Evolutionary conservation across 2,329 filamentous ascomycete genomes (phyloP).

Genomic region (Simplicillium sp.): DNA sequence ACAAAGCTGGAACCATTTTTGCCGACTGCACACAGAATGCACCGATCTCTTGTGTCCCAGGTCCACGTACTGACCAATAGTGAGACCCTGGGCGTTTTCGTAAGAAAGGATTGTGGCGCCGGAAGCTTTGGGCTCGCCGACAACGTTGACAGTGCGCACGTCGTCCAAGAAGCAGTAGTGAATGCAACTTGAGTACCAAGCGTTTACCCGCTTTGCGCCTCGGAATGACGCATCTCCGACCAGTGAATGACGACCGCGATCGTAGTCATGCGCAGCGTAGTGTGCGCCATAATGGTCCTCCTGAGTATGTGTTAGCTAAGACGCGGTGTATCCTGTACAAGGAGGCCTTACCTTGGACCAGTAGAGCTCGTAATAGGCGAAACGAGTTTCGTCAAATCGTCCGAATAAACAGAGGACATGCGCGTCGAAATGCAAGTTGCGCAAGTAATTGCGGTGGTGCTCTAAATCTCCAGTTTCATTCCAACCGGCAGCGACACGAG

Average conservation of each 20-base stretch:
- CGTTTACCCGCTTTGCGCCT: constrained; percentile 44
- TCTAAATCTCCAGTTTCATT: constrained; percentile 66
- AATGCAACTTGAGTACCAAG: constrained; percentile 48
- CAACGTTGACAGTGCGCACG: constrained; percentile 41
- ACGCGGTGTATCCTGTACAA: not conserved
- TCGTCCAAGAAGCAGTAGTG: constrained; percentile 53
- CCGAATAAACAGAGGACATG: constrained; percentile 60
- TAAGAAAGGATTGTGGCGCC: constrained; percentile 14
- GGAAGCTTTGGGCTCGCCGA: constrained; percentile 21
- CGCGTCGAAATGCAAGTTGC: constrained; percentile 55
- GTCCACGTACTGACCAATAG: constrained; percentile 24
- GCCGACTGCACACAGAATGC: constrained; percentile 21
- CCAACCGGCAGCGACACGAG: constrained; percentile 67
- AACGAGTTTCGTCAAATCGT: constrained; percentile 57
- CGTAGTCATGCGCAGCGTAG: constrained; percentile 44
- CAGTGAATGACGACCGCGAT: constrained; percentile 50
- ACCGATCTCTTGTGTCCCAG: constrained; percentile 27
- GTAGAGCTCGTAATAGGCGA: constrained; percentile 71
- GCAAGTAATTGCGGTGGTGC: constrained; percentile 61
- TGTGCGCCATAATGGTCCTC: constrained; percentile 53
- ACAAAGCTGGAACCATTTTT: constrained; percentile 33
- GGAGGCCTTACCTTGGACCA: constrained; percentile 40
- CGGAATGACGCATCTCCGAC: constrained; percentile 46
- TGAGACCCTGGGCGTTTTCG: constrained; percentile 18
- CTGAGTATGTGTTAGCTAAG: not conserved